Evolutionary conservation across 805 yeast genomes (phyloP), one percentile per base, ranked within the genome.

Genomic region (Saturnispora kantuleensis): DNA sequence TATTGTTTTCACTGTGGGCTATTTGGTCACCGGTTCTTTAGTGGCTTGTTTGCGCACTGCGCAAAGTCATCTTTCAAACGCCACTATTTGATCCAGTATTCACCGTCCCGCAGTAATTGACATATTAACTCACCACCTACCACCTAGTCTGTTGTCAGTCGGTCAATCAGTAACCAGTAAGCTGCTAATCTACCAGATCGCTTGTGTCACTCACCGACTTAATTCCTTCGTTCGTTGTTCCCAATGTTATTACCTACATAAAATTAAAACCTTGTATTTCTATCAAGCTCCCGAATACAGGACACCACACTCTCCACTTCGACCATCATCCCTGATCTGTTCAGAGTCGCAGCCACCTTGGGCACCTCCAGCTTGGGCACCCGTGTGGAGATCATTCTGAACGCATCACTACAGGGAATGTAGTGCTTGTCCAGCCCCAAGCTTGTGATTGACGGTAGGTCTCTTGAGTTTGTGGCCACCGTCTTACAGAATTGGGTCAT

Each of bases 301-400:
- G 83, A 82, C 29, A 93, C 95, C 31, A 88, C 93, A 53, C 87
- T 77, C 55, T 82, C 86, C n/a, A 84, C 95, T 56, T 88, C 96
- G 39, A 88, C 95, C 55, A 82, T 86, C 82, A 84, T 84, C 3
- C 95, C 96, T 50, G 83, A 69, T 1, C 94, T 84, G 29, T 82
- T 77, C 52, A 87, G 70, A 53, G 81, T 77, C 11, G 84, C 84
- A 7, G 45, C 45, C 18, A 42, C 13, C 21, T 26, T 28, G 5
- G 30, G 13, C 6, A 42, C 31, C 16, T 36, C 30, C 9, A 16
- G 18, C 4, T 28, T 28, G 11, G 45, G 41, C 6, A 37, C 41
- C 11, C 38, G 31, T 15, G 95, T 69, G 30, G 89, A 79, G 42
- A 89, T 71, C 2, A 95, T 85, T 62, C 81, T 83, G 64, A 86